A percentile compares a stretch with the other conserved stretches of the same genome.
Evolutionary conservation across 192 early-diverging fungal species (phyloP).

Genomic region (Coemansia sp.): DNA sequence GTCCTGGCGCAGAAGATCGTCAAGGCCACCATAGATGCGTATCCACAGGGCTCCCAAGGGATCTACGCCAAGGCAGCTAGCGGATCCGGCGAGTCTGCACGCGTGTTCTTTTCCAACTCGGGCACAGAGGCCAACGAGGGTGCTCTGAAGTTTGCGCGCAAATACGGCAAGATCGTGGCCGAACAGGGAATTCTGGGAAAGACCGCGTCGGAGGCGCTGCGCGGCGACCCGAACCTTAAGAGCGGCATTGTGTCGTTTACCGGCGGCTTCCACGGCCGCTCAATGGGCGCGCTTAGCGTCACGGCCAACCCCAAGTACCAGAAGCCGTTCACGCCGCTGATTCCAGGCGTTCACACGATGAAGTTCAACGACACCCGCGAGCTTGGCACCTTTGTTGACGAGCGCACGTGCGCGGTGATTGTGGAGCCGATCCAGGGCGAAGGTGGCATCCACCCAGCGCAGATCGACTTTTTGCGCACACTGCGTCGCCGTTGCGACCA

Average conservation of each 20-base stretch:
- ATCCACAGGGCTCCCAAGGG: slow-evolving; percentile 51
- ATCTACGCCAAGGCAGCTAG: slow-evolving; percentile 36
- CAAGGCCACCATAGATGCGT: slow-evolving; percentile 55
- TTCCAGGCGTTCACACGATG: slow-evolving; percentile 76
- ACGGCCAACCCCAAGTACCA: slow-evolving; percentile 94
- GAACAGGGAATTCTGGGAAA: slow-evolving; percentile 35
- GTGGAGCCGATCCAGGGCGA: slow-evolving; percentile 97
- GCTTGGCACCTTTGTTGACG: slow-evolving; percentile 63
- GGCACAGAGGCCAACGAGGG: slow-evolving; percentile 99
- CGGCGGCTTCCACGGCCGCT: slow-evolving; percentile 95
- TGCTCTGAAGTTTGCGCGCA: slow-evolving; percentile 93
- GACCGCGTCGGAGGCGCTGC: slow-evolving; percentile 49
- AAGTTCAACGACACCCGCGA: slow-evolving; percentile 74
- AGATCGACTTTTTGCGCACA: slow-evolving; percentile 72
- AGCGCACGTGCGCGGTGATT: slow-evolving; percentile 88
- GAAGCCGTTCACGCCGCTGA: slow-evolving; percentile 86
- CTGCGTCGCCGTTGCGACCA: slow-evolving; percentile 80
- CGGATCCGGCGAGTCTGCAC: slow-evolving; percentile 42
- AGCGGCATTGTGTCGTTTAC: slow-evolving; percentile 80
- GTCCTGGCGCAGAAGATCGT: slow-evolving; percentile 76
- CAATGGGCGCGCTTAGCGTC: slow-evolving; percentile 94
- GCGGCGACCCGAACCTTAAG: slow-evolving; percentile 60
- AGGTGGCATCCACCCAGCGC: slow-evolving; percentile 81
- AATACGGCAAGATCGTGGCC: slow-evolving; percentile 66
- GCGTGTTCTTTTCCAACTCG: slow-evolving; percentile 94